These are phyloP conservation scores for Sanghuangporus weigelae DNA, from an alignment of 1,284 basidiomycete genomes.

Conservation along the genomic window DNA sequence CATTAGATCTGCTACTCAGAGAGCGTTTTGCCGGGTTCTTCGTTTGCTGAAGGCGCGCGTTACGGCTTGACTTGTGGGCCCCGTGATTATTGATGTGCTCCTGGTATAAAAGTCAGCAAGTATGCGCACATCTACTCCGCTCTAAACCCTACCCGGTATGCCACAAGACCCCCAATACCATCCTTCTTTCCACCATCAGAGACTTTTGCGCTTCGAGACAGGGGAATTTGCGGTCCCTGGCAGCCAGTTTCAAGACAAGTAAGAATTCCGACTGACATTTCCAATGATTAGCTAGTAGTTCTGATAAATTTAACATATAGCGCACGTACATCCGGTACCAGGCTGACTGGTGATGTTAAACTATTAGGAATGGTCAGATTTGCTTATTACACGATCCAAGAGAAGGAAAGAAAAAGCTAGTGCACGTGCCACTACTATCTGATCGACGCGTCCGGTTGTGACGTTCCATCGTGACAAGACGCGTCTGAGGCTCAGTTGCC, in stretches of 20 bases:
- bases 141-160: constrained; percentile 36
- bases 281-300: constrained; percentile 7
- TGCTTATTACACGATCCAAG: background rate
- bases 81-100: constrained; percentile 28
- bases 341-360: constrained; percentile 31
- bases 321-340: constrained; percentile 36
- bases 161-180: constrained; percentile 40
- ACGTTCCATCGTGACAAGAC: background rate
- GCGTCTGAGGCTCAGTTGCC: too few species aligned
- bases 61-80: constrained; percentile 22
- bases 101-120: constrained; percentile 19
- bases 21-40: background rate
- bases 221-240: constrained; percentile 27
- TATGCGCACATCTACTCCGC: background rate
- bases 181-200: constrained; percentile 36
- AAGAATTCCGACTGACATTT: constrained; percentile 34
- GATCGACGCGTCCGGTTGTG: background rate
- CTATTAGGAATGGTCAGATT: background rate
- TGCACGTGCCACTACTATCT: background rate
- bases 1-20: background rate
- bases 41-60: background rate
- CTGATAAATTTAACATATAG: background rate
- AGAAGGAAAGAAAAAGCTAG: background rate
- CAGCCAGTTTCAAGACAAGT: constrained; percentile 43
- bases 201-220: constrained; percentile 27